Evolutionary conservation across 2,329 filamentous ascomycete genomes (phyloP).

Genomic region (Beauveria medogensis): DNA sequence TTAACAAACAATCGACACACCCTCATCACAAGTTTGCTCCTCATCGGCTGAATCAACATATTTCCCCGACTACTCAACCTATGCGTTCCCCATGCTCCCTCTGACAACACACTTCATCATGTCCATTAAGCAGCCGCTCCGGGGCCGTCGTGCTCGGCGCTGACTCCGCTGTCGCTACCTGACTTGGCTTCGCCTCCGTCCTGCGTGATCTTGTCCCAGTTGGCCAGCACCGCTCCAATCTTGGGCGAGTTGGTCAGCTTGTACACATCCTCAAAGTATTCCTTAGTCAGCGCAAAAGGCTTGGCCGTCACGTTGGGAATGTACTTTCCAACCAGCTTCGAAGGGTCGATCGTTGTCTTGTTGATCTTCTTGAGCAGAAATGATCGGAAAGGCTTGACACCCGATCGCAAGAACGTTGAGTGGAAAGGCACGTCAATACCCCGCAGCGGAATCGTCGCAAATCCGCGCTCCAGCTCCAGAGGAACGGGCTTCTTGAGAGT

Average conservation of each 20-base stretch:
- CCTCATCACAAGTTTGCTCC: neutral
- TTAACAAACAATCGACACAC: neutral
- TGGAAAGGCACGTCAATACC: slow-evolving; percentile 99
- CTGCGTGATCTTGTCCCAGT: slow-evolving; percentile 67
- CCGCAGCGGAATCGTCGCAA: slow-evolving; percentile 91
- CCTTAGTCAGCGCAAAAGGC: slow-evolving; percentile 92
- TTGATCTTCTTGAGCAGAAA: slow-evolving; percentile 99
- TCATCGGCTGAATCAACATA: neutral
- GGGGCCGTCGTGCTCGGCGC: slow-evolving; percentile 33
- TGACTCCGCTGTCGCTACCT: slow-evolving; percentile 32
- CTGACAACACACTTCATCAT: neutral
- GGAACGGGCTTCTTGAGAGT: slow-evolving; percentile 85
- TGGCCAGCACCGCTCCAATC: slow-evolving; percentile 74
- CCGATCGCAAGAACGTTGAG: slow-evolving; percentile 93
- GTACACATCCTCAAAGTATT: slow-evolving; percentile 99
- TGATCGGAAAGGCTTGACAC: slow-evolving; percentile 96
- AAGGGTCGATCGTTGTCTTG: slow-evolving; percentile 95
- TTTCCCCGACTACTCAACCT: neutral
- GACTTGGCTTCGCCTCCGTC: slow-evolving; percentile 28
- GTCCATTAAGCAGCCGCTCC: slow-evolving; percentile 31
- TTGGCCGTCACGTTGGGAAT: slow-evolving; percentile 97
- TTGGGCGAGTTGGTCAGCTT: slow-evolving; percentile 76
- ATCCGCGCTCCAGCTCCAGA: slow-evolving; percentile 84
- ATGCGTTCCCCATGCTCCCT: neutral
- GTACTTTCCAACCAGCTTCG: slow-evolving; percentile 96